These are phyloP conservation scores for Candida tammaniensis DNA, from an alignment of 805 yeast genomes.

Conservation along the genomic window DNA sequence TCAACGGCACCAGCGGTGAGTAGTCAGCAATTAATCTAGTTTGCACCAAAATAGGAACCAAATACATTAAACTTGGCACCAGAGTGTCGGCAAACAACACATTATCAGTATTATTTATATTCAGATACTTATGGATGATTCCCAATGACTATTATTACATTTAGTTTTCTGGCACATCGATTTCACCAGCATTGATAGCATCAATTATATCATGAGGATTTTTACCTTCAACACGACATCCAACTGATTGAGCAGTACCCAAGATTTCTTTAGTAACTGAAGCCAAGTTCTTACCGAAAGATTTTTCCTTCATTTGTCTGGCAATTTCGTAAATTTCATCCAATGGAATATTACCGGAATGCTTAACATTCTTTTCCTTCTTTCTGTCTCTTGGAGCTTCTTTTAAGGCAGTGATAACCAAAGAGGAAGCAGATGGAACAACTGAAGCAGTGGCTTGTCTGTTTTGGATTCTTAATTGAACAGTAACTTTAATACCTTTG, in stretches of 20 bases:
- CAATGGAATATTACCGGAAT: constrained; percentile 97
- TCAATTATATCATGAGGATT: constrained; percentile 99
- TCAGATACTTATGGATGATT: constrained; percentile 4
- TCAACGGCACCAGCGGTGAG: constrained; percentile 61
- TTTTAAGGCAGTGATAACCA: constrained; percentile 98
- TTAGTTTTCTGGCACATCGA: constrained; percentile 86
- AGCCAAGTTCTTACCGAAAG: constrained; percentile 95
- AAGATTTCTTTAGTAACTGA: constrained; percentile 98
- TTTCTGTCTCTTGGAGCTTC: constrained; percentile 99
- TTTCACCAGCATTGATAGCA: constrained; percentile 97
- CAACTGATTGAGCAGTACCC: constrained; percentile 99
- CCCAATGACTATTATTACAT: constrained; percentile 25
- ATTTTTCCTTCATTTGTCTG: constrained; percentile 95
- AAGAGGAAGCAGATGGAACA: constrained; percentile 98
- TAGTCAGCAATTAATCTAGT: constrained; percentile 68
- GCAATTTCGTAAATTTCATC: constrained; percentile 97
- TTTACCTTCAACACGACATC: constrained; percentile 99
- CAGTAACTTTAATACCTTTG: constrained; percentile 99
- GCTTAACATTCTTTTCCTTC: constrained; percentile 99
- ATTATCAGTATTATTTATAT: constrained; percentile 4
- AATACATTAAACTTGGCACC: constrained; percentile 67
- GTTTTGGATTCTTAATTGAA: constrained; percentile 98
- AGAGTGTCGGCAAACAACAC: constrained; percentile 88
- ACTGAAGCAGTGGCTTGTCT: constrained; percentile 99
- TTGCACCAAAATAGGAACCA: constrained; percentile 90